Base-by-base conservation (phyloP, 768 basidiomycete genomes). In the Tulasnella sp. region DNA sequence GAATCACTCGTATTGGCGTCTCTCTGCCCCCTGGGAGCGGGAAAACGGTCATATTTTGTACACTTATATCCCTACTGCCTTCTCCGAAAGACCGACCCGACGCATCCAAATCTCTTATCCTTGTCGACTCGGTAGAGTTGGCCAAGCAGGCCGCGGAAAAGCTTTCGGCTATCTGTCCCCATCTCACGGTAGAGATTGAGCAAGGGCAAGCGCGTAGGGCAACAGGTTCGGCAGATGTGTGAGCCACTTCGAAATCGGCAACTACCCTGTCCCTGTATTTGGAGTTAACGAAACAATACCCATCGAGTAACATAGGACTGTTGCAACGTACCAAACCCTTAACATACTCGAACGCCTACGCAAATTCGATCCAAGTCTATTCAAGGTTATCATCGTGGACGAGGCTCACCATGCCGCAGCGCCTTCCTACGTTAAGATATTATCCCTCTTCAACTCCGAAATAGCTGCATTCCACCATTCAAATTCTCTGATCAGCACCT, bases 381-480 rank as follows among this genome's bases (percentile, higher is more conserved):
- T 95, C 81, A 95, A 93, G 83, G 93, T 93, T 22, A 88, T 98
- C 80, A 91, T 97, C 72, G 88, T 98, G 3, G 96, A 98, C 83
- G 96, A 98, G 86, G 97, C 97, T 0, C 97, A 98, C 85, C 97
- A 99, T 85, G 94, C 97, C 41, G 96, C 95, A 54, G 94, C 97
- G 12, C 92, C 93, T 42, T 96, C 96, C 92, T 97, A 97, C 85
- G 92, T 94, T 42, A 91, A 90, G 40, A 90, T 99, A 80, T 87
- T 98, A n/a, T 91, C 94, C 7, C 89, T 92, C 84, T 99, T 99
- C 85, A 89, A 97, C 83, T 81, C 90, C 18, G 80, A 79, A 28
- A 73, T 84, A 31, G 44, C 24, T 69, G 88, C 87, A 37, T 80
- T 80, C 69, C 85, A 87, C 54, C 84, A 85, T 18, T 83, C 86